A percentile compares a stretch with the other conserved stretches of the same genome.
Conservation (phyloP, 1,139 yeast genomes). For the Debaryomyces robertsiae region DNA sequence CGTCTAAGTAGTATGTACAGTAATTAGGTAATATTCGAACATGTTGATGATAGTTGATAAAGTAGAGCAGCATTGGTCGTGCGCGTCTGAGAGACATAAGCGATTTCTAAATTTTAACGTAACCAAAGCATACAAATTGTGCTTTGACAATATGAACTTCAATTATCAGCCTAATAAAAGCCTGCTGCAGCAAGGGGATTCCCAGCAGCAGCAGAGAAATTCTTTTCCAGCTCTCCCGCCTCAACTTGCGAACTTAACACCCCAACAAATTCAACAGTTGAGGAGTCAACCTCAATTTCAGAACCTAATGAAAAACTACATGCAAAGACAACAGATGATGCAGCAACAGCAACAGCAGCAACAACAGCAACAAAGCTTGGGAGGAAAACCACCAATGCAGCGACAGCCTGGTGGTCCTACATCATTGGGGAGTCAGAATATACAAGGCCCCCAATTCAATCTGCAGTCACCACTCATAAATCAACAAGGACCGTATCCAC, state of each 20-base stretch:
- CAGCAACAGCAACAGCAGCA: constrained; percentile 20
- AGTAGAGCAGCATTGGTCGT: constrained; percentile 4
- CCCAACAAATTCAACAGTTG: constrained; percentile 51
- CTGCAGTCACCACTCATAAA: constrained; percentile 10
- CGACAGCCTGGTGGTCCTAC: constrained; percentile 4
- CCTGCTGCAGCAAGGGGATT: constrained; percentile 12
- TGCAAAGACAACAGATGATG: constrained; percentile 40
- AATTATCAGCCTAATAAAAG: constrained; percentile 19
- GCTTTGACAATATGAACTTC: constrained; percentile 17
- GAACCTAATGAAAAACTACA: constrained; percentile 38
- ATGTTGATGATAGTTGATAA: not conserved
- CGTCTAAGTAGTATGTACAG: constrained; percentile 9
- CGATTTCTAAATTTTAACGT: no score
- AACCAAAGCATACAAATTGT: not conserved
- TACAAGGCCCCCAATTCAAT: constrained; percentile 11
- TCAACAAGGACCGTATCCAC: constrained; percentile 7
- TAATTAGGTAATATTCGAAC: constrained; percentile 1
- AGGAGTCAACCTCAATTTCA: constrained; percentile 52
- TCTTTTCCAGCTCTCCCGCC: constrained; percentile 39
- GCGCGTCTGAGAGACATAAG: constrained; percentile 1
- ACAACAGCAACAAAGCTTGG: constrained; percentile 6
- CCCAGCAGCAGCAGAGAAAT: constrained; percentile 18
- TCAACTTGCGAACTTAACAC: constrained; percentile 43
- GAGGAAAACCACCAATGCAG: constrained; percentile 2
- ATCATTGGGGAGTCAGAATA: constrained; percentile 4